Evolutionary conservation across 371 early-diverging fungal species (phyloP).

Genomic region (Lichtheimia ornata): DNA sequence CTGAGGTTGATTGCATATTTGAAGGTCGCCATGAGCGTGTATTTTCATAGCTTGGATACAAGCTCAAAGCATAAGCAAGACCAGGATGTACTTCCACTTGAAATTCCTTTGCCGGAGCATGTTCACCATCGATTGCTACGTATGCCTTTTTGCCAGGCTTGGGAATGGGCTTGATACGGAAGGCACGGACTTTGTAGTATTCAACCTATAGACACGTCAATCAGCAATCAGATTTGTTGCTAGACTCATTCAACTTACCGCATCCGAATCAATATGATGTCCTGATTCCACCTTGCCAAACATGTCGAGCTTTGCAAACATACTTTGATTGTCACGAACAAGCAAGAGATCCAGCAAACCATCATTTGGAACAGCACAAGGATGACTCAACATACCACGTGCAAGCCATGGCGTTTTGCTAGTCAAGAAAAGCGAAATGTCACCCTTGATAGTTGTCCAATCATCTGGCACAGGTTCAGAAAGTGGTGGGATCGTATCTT

Average conservation of each 20-base stretch:
- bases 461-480: constrained; percentile 45
- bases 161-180: constrained; percentile 52
- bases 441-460: constrained; percentile 54
- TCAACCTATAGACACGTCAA: constrained; percentile 44
- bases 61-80: constrained; percentile 48
- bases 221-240: background rate
- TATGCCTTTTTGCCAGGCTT: constrained; percentile 41
- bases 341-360: constrained; percentile 58
- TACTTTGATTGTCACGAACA: constrained; percentile 36
- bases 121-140: constrained; percentile 67
- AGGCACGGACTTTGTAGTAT: constrained; percentile 64
- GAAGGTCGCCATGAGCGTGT: constrained; percentile 16
- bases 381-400: constrained; percentile 55
- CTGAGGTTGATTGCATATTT: background rate
- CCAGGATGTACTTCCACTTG: constrained; percentile 64
- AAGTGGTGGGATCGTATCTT: constrained; percentile 38
- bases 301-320: constrained; percentile 34
- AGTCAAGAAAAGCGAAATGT: constrained; percentile 48
- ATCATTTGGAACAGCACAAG: constrained; percentile 60
- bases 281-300: constrained; percentile 57
- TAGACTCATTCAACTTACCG: constrained; percentile 20
- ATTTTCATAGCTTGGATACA: constrained; percentile 33
- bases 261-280: constrained; percentile 47
- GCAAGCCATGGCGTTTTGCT: constrained; percentile 61
- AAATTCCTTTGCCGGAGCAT: constrained; percentile 56